These are phyloP conservation scores for Marasmius tenuissimus DNA, from an alignment of 1,284 basidiomycete species.

Conservation along the genomic window DNA sequence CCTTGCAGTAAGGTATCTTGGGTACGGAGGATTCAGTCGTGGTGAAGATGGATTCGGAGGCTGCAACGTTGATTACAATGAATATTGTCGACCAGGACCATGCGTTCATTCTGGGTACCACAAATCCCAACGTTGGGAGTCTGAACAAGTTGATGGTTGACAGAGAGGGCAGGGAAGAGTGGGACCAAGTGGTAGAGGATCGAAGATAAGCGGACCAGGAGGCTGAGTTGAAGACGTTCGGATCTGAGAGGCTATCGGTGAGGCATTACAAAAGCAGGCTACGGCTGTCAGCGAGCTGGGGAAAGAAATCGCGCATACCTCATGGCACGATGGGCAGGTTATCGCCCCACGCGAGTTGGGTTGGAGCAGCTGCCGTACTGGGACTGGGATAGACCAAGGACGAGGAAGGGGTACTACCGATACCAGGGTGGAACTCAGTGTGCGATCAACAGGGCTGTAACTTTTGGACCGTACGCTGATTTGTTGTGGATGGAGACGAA, in stretches of 20 bases:
- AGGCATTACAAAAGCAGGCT: constrained; percentile 70
- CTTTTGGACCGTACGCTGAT: constrained; percentile 93
- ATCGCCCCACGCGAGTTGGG: constrained; percentile 82
- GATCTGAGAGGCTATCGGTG: constrained; percentile 71
- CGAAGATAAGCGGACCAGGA: constrained; percentile 85
- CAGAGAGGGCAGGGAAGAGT: constrained; percentile 76
- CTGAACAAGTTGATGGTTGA: constrained; percentile 83
- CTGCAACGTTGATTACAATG: constrained; percentile 94
- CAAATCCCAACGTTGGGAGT: constrained; percentile 69
- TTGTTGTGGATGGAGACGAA: constrained; percentile 98
- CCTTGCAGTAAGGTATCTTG: constrained; percentile 62
- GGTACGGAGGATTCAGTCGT: constrained; percentile 70
- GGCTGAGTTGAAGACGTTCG: constrained; percentile 83
- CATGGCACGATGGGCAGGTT: constrained; percentile 68
- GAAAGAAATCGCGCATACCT: constrained; percentile 61
- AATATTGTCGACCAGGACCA: constrained; percentile 98
- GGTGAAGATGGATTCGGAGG: constrained; percentile 85
- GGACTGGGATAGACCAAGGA: constrained; percentile 94
- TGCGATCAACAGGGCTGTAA: constrained; percentile 89
- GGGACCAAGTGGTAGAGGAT: constrained; percentile 82
- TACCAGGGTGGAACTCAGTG: constrained; percentile 98
- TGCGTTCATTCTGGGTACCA: constrained; percentile 91
- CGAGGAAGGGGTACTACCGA: constrained; percentile 94
- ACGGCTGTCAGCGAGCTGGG: constrained; percentile 57
- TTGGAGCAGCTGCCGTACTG: constrained; percentile 76